phyloP scores from a whole-genome alignment of 148 eudicot species.

The Diospyros lotus region DNA sequence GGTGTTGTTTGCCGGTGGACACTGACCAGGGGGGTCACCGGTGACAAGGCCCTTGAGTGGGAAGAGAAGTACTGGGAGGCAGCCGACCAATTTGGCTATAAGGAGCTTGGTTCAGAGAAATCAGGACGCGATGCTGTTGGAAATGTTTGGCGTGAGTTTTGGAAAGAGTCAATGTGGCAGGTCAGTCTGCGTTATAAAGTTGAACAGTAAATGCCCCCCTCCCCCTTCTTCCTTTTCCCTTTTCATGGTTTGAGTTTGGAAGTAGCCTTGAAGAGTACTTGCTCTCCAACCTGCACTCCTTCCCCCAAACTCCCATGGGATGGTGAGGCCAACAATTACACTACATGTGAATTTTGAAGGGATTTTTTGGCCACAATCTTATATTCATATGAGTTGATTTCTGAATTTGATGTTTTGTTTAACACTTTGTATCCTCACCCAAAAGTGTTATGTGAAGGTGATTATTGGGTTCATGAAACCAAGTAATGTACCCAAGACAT shows the following conservation, averaged over 20 bases:
- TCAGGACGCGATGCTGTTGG: conserved; percentile 89
- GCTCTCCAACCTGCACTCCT: background rate
- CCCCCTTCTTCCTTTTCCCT: background rate
- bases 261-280: too few species aligned
- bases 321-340: background rate
- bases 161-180: conserved; percentile 94
- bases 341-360: background rate
- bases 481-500: too few species aligned
- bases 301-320: background rate
- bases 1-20: conserved; percentile 88
- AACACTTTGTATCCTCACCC: too few species aligned
- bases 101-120: conserved; percentile 93
- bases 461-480: too few species aligned
- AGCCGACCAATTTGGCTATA: conserved; percentile 65
- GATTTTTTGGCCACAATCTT: background rate
- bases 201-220: background rate
- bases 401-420: background rate
- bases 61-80: conserved; percentile 98
- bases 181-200: conserved; percentile 26
- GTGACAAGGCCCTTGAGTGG: conserved; percentile 77
- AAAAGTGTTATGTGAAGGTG: too few species aligned
- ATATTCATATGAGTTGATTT: background rate
- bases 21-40: conserved; percentile 67
- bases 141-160: conserved; percentile 85
- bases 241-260: background rate